A percentile compares a stretch with the other conserved stretches of the same genome.
These are phyloP conservation scores for Kluyveromyces aestuarii DNA, from an alignment of 805 yeast species.

Conservation along the genomic window DNA sequence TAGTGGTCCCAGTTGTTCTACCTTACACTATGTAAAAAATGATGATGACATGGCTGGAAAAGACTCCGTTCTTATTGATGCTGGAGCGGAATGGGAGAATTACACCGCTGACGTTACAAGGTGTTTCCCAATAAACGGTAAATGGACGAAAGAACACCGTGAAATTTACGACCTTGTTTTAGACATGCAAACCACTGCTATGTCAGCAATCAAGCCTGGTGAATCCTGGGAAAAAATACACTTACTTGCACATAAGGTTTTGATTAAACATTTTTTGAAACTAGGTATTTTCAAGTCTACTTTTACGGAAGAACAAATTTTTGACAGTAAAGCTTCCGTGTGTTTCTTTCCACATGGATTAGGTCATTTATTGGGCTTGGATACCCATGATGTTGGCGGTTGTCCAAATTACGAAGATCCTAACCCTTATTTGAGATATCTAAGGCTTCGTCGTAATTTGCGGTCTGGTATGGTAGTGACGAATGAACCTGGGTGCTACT, in stretches of 20 bases:
- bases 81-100: slow-evolving; percentile 95
- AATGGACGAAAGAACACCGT: slow-evolving; percentile 81
- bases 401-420: slow-evolving; percentile 76
- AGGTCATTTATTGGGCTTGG: slow-evolving; percentile 91
- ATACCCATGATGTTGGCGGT: slow-evolving; percentile 95
- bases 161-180: slow-evolving; percentile 71
- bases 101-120: slow-evolving; percentile 93
- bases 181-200: slow-evolving; percentile 71
- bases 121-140: slow-evolving; percentile 86
- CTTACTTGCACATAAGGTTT: slow-evolving; percentile 63
- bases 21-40: slow-evolving; percentile 82
- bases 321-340: slow-evolving; percentile 58
- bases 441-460: slow-evolving; percentile 71
- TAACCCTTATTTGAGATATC: slow-evolving; percentile 63
- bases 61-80: slow-evolving; percentile 75
- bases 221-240: slow-evolving; percentile 81
- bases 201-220: slow-evolving; percentile 73
- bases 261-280: slow-evolving; percentile 59
- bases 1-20: slow-evolving; percentile 84
- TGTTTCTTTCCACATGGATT: slow-evolving; percentile 92
- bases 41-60: slow-evolving; percentile 53
- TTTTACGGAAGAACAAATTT: slow-evolving; percentile 53
- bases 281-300: slow-evolving; percentile 68
- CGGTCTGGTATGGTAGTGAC: slow-evolving; percentile 79
- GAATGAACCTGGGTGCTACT: slow-evolving; percentile 92